A percentile compares a stretch with the other conserved stretches of the same genome.
These are phyloP conservation scores for Cladosporium sp. DNA, from an alignment of 2,329 filamentous ascomycete species.

Conservation along the genomic window DNA sequence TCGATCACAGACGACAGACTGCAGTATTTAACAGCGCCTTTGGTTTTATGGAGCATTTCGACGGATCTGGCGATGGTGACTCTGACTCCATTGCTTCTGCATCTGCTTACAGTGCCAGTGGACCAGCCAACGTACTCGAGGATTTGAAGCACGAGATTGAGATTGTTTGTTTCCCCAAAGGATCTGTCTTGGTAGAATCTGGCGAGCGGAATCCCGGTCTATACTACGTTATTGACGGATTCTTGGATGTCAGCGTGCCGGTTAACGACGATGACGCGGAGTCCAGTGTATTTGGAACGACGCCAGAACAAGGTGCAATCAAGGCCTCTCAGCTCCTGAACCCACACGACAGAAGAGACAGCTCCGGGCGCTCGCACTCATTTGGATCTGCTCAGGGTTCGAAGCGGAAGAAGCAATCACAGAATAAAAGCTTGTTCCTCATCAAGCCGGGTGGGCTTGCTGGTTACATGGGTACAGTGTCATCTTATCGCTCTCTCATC, in stretches of 20 bases:
- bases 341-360: neutral
- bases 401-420: conserved; percentile 43
- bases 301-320: conserved; percentile 31
- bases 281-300: conserved; percentile 42
- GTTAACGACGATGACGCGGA: conserved; percentile 58
- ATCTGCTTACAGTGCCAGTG: conserved; percentile 48
- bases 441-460: conserved; percentile 93
- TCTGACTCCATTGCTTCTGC: conserved; percentile 70
- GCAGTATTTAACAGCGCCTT: conserved; percentile 79
- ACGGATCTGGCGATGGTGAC: conserved; percentile 84
- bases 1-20: conserved; percentile 76
- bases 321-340: conserved; percentile 31
- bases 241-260: conserved; percentile 88
- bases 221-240: conserved; percentile 97
- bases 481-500: conserved; percentile 92
- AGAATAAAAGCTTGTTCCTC: conserved; percentile 72
- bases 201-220: conserved; percentile 93
- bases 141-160: conserved; percentile 91
- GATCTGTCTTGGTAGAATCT: conserved; percentile 90
- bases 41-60: conserved; percentile 40
- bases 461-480: conserved; percentile 90
- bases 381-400: conserved; percentile 19
- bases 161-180: conserved; percentile 95
- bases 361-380: conserved; percentile 6
- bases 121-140: conserved; percentile 63